A percentile compares a stretch with the other conserved stretches of the same genome.
phyloP scores from a whole-genome alignment of 768 basidiomycete species.

The Suillus fuscotomentosus region DNA sequence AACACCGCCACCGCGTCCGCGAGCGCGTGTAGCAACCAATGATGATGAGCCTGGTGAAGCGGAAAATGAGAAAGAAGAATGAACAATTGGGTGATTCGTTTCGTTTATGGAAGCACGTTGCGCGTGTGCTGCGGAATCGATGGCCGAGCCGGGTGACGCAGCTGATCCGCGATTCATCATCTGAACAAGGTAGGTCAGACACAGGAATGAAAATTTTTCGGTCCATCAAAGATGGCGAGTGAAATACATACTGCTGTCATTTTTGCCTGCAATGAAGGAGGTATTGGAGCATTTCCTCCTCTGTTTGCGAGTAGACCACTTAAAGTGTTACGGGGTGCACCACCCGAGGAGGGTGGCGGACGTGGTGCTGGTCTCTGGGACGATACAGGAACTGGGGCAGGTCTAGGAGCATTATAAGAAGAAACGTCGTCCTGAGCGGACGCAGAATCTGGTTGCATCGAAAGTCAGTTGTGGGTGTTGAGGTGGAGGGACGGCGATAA shows the following conservation, averaged over 20 bases:
- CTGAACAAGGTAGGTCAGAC: conserved; percentile 30
- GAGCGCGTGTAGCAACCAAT: neutral
- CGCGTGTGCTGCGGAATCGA: conserved; percentile 42
- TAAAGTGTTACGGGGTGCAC: conserved; percentile 27
- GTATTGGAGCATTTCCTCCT: conserved; percentile 65
- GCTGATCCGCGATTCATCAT: conserved; percentile 44
- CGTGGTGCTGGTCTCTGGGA: conserved; percentile 16
- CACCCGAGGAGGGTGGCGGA: conserved; percentile 14
- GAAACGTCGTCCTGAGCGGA: conserved; percentile 16
- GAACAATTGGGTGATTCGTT: conserved; percentile 26
- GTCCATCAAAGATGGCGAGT: neutral
- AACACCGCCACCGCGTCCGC: conserved; percentile 31
- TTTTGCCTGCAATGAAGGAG: conserved; percentile 88
- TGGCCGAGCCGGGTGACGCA: conserved; percentile 21
- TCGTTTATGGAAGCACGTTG: conserved; percentile 34
- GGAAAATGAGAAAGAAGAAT: conserved; percentile 37
- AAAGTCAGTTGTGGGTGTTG: conserved; percentile 13
- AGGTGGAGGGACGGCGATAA: conserved; percentile 23
- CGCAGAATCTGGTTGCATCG: conserved; percentile 22
- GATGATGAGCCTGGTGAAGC: conserved; percentile 21
- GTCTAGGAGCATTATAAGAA: conserved; percentile 6
- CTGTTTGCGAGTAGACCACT: conserved; percentile 45
- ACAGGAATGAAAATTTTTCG: conserved; percentile 9
- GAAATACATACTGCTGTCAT: conserved; percentile 75
- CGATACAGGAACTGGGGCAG: neutral